Evolutionary conservation across 805 yeast genomes (phyloP).

Genomic region (Ogataea saltuana): DNA sequence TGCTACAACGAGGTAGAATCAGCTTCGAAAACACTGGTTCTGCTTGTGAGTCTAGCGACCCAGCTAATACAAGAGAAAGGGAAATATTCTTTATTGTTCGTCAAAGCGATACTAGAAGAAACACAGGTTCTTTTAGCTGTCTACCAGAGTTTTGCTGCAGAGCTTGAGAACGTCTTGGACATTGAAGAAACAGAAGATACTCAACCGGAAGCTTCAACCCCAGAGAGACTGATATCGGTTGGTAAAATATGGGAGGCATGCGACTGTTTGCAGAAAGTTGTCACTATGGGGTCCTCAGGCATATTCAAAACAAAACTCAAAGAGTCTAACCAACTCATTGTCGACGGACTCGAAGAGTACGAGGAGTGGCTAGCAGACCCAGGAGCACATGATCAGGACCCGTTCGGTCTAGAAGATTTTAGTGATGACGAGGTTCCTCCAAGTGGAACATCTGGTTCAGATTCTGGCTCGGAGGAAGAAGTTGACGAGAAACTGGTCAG

Average conservation of each 20-base stretch:
- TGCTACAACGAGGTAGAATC: slow-evolving; percentile 51
- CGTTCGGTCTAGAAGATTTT: slow-evolving; percentile 44
- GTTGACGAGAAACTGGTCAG: slow-evolving; percentile 23
- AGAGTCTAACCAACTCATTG: slow-evolving; percentile 46
- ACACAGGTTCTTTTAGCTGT: slow-evolving; percentile 19
- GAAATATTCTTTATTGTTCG: slow-evolving; percentile 36
- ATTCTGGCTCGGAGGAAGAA: slow-evolving; percentile 18
- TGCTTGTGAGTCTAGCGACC: slow-evolving; percentile 46
- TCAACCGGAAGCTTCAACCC: slow-evolving; percentile 33
- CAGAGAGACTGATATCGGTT: slow-evolving; percentile 52
- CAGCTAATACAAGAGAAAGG: slow-evolving; percentile 39
- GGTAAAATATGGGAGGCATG: slow-evolving; percentile 76
- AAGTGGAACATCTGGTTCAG: no score
- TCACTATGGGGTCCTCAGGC: slow-evolving; percentile 54
- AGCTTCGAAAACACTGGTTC: slow-evolving; percentile 43
- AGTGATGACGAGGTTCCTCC: slow-evolving; percentile 31
- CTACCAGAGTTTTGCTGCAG: slow-evolving; percentile 21
- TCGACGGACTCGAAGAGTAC: slow-evolving; percentile 67
- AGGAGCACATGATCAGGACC: slow-evolving; percentile 47
- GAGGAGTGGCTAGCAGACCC: slow-evolving; percentile 72
- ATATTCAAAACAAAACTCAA: slow-evolving; percentile 49
- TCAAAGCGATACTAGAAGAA: slow-evolving; percentile 33
- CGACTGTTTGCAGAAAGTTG: slow-evolving; percentile 44
- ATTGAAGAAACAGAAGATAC: slow-evolving; percentile 3
- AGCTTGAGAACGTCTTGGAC: slow-evolving; percentile 20